Evolutionary conservation across 2,329 filamentous ascomycete species (phyloP).

Genomic region (Diaporthe caulivora): DNA sequence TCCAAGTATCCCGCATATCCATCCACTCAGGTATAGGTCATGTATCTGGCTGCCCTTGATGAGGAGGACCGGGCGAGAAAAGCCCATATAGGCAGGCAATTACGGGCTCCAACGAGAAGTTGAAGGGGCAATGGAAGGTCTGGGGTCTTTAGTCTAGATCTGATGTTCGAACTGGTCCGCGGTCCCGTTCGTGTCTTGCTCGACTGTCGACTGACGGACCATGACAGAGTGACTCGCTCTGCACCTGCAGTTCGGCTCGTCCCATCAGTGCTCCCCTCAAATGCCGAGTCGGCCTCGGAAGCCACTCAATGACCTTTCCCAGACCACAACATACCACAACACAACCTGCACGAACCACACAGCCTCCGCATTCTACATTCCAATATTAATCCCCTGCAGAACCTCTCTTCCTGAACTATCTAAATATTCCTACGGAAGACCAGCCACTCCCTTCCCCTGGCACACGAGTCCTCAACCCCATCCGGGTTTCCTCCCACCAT

Average conservation of each 20-base stretch:
- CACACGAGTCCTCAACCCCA: slow-evolving; percentile 3
- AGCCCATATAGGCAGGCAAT: neutral
- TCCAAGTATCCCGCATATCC: neutral
- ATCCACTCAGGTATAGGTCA: neutral
- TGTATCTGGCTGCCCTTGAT: neutral
- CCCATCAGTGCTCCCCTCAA: neutral
- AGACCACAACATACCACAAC: slow-evolving; percentile 11
- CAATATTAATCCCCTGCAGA: neutral
- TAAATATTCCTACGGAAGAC: neutral
- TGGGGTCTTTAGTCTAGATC: neutral
- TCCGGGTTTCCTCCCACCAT: slow-evolving; percentile 43
- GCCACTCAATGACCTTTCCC: neutral
- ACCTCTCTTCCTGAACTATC: neutral
- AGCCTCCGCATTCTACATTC: neutral
- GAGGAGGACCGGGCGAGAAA: neutral
- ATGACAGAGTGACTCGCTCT: neutral
- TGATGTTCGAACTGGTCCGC: neutral
- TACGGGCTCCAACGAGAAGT: neutral
- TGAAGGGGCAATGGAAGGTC: neutral
- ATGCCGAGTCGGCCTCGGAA: slow-evolving; percentile 25
- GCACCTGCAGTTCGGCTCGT: neutral
- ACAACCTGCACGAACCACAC: neutral
- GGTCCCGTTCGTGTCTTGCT: neutral
- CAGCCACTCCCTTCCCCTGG: neutral
- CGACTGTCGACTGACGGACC: neutral